Percentiles rank a stretch among this genome's conserved stretches.
phyloP scores from a whole-genome alignment of 1,139 yeast genomes.

The Geotrichum siamense region DNA sequence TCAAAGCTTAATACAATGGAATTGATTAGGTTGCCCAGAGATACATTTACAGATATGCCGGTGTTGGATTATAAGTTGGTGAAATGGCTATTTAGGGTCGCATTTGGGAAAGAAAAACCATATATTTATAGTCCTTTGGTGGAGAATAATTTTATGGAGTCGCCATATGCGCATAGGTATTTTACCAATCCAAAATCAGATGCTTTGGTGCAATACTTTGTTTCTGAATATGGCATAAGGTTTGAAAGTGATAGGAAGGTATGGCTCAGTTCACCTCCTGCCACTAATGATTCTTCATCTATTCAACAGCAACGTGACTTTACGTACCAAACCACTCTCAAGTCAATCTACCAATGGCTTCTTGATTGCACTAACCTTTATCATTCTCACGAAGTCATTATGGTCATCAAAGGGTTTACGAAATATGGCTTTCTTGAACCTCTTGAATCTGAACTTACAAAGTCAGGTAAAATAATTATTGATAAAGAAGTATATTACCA shows the following conservation, averaged over 20 bases:
- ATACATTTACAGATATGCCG: constrained; percentile 52
- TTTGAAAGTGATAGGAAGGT: constrained; percentile 26
- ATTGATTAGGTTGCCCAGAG: constrained; percentile 62
- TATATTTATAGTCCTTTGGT: constrained; percentile 55
- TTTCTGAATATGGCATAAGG: constrained; percentile 60
- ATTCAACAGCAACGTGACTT: background rate
- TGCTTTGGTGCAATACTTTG: constrained; percentile 70
- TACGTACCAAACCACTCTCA: background rate
- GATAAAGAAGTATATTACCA: constrained; percentile 21
- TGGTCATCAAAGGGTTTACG: background rate
- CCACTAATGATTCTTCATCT: constrained; percentile 76
- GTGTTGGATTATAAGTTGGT: constrained; percentile 58
- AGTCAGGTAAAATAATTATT: constrained; percentile 4
- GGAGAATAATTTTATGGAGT: constrained; percentile 24
- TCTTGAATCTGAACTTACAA: background rate
- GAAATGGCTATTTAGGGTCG: constrained; percentile 52
- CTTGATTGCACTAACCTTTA: constrained; percentile 5
- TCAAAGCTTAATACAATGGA: constrained; percentile 66
- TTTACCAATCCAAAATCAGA: constrained; percentile 89
- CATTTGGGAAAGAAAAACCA: constrained; percentile 59
- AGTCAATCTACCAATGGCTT: background rate
- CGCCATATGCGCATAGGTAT: constrained; percentile 70
- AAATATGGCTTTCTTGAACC: constrained; percentile 3
- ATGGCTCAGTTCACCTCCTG: constrained; percentile 63
- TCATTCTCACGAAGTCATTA: background rate